Evolutionary conservation across 2,329 filamentous ascomycete genomes (phyloP).

Genomic region (Xylariaceae sp.): DNA sequence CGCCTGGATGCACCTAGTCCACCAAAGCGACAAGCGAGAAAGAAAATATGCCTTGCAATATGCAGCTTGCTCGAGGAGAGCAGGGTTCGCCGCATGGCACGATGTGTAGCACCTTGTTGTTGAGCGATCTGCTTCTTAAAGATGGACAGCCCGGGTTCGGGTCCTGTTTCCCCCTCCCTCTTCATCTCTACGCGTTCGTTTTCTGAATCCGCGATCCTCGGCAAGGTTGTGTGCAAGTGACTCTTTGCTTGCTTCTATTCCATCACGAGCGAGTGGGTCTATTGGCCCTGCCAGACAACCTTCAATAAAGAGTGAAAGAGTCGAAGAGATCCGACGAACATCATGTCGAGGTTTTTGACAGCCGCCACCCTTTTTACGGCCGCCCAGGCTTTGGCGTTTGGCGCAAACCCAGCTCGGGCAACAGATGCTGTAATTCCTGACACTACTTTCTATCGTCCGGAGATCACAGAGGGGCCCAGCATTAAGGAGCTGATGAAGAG

Average conservation of each 20-base stretch:
- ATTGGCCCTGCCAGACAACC: conserved; percentile 1
- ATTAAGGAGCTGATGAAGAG: conserved; percentile 45
- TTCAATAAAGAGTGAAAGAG: conserved; percentile 14
- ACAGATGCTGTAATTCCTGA: conserved; percentile 45
- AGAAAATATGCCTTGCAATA: conserved; percentile 30
- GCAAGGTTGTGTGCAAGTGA: conserved; percentile 8
- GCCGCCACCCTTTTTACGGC: conserved; percentile 43
- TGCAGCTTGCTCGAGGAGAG: conserved; percentile 14
- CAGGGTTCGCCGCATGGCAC: neutral
- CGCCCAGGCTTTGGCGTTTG: conserved; percentile 46
- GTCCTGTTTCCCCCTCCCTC: conserved; percentile 15
- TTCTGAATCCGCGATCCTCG: too few species aligned
- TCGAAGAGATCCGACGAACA: conserved; percentile 9
- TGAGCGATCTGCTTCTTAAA: conserved; percentile 26
- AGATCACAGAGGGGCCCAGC: conserved; percentile 50
- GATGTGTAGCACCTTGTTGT: too few species aligned
- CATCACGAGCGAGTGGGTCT: conserved; percentile 3
- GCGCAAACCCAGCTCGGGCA: conserved; percentile 42
- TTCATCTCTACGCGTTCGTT: conserved; percentile 12
- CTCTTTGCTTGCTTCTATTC: conserved; percentile 6
- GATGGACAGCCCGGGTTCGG: conserved; percentile 13
- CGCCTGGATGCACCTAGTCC: conserved; percentile 2
- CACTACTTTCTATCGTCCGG: conserved; percentile 46
- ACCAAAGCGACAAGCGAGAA: neutral
- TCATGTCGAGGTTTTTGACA: conserved; percentile 38